Evolutionary conservation across 257 asterid genomes (phyloP), one percentile per base, ranked within the genome.

Genomic region (Petrea volubilis): DNA sequence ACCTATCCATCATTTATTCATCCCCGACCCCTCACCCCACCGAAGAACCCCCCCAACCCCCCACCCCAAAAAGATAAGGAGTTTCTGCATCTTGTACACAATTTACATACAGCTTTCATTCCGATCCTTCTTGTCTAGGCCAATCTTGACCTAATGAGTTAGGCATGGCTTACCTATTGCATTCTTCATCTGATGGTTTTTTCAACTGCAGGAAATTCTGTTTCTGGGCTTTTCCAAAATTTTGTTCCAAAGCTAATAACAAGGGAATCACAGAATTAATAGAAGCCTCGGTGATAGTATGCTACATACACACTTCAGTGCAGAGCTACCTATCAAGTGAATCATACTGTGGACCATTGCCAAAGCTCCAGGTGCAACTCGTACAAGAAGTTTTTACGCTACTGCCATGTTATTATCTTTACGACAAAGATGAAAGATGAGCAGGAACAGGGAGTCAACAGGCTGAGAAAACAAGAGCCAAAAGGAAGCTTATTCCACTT

Each of bases 221-320:
- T 58, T 34, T 55, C 77, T 17, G 89, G 84, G 70, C 74, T 84
- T 52, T 70, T 81, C 27, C 76, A 68, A 61, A 84, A 77, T 36
- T 70, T 81, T 67, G 75, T 73, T 31, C 83, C 89, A 6, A 21
- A 36, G 31, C 40, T 81, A 29, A 80, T 84, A 59, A 87, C 89
- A 23, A 81, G 33, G 71, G 78, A 74, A 44, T 84, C 87, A 85
- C 68, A 81, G 77, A n/a, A n/a, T 25, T 13, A 75, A 31, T 81
- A 73, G 75, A 66, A 55, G 18, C 28, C n/a, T 33, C 36, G 7
- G 14, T 14, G 51, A 31, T 20, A 4, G 38, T 47, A 44, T 50
- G 63, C 57, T 9, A 21, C 47, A 40, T 23, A 27, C 62, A 25
- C 34, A 47, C 61, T 47, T 6, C 33, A 47, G 64, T 63, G 11